Conservation (phyloP, 176 grass and related monocot species). For the Juncus effusus region DNA sequence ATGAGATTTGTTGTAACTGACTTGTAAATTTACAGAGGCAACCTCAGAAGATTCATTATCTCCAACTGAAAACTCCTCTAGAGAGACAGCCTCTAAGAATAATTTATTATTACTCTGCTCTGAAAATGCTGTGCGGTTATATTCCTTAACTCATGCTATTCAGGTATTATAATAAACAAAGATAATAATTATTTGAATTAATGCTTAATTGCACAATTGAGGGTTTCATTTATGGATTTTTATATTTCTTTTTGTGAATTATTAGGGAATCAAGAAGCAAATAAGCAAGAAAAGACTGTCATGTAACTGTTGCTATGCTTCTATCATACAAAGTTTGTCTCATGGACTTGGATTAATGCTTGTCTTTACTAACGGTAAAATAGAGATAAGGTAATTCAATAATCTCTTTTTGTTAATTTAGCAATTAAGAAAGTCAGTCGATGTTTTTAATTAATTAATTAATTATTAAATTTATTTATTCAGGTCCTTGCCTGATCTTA, state of each 20-base stretch:
- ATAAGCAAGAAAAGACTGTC: conserved; percentile 70
- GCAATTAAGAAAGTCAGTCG: not conserved
- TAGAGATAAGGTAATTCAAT: conserved; percentile 70
- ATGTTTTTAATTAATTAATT: conserved; percentile 5
- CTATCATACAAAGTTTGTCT: conserved; percentile 55
- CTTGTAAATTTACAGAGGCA: conserved; percentile 15
- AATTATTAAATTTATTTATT: conserved; percentile 33
- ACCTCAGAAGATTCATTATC: conserved; percentile 17
- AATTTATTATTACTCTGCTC: conserved; percentile 70
- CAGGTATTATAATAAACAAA: conserved; percentile 51
- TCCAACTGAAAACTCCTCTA: conserved; percentile 20
- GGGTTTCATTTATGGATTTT: not conserved
- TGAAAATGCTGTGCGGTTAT: conserved; percentile 77
- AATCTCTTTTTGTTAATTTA: not conserved
- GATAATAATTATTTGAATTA: not conserved
- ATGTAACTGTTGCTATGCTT: conserved; percentile 56
- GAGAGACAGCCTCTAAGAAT: conserved; percentile 41
- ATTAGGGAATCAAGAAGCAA: conserved; percentile 81
- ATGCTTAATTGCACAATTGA: not conserved
- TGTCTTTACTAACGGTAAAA: conserved; percentile 63
- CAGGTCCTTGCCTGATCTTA: conserved; percentile 85
- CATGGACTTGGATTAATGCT: conserved; percentile 65
- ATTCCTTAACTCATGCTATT: conserved; percentile 65
- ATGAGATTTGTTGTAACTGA: not conserved
- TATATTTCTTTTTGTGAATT: not conserved